Conservation (phyloP, 345 rosid genomes). For the Cochlearia excelsa region DNA sequence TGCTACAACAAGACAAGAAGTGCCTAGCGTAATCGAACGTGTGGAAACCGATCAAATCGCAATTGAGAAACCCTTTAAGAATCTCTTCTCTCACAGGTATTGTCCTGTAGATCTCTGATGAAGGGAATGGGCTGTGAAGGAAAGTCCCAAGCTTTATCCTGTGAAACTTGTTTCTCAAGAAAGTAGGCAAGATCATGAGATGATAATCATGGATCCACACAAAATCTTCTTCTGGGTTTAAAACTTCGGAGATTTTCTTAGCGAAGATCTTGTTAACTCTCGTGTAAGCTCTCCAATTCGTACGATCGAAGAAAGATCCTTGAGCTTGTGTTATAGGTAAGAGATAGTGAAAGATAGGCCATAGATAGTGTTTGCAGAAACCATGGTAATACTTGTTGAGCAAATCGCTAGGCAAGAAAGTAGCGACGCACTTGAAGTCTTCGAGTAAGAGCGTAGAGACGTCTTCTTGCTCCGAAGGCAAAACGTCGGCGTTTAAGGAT, state of each 20-base stretch:
- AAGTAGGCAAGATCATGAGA: slow-evolving; percentile 65
- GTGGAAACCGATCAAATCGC: slow-evolving; percentile 76
- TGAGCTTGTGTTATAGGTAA: slow-evolving; percentile 48
- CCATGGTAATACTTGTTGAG: slow-evolving; percentile 63
- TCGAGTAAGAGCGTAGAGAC: slow-evolving; percentile 47
- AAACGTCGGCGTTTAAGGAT: slow-evolving; percentile 49
- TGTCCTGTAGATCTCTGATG: slow-evolving; percentile 64
- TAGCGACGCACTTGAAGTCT: slow-evolving; percentile 56
- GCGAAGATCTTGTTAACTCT: slow-evolving; percentile 59
- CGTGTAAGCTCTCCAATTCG: slow-evolving; percentile 61
- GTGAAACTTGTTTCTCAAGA: slow-evolving; percentile 49
- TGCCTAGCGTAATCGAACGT: slow-evolving; percentile 81
- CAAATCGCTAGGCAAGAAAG: slow-evolving; percentile 51
- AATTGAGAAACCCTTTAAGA: slow-evolving; percentile 58
- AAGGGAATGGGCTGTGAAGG: slow-evolving; percentile 65
- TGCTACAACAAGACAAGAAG: slow-evolving; percentile 72
- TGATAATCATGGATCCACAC: slow-evolving; percentile 88
- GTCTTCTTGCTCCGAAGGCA: slow-evolving; percentile 49
- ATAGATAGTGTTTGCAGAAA: slow-evolving; percentile 74
- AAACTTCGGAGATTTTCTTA: slow-evolving; percentile 50
- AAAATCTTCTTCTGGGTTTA: slow-evolving; percentile 58
- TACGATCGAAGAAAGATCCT: slow-evolving; percentile 48
- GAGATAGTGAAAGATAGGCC: slow-evolving; percentile 78
- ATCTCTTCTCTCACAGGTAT: slow-evolving; percentile 70
- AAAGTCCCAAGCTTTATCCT: slow-evolving; percentile 64